A percentile compares a stretch with the other conserved stretches of the same genome.
Conservation (phyloP, 257 asterid genomes). For the Solanum chiquidenum region DNA sequence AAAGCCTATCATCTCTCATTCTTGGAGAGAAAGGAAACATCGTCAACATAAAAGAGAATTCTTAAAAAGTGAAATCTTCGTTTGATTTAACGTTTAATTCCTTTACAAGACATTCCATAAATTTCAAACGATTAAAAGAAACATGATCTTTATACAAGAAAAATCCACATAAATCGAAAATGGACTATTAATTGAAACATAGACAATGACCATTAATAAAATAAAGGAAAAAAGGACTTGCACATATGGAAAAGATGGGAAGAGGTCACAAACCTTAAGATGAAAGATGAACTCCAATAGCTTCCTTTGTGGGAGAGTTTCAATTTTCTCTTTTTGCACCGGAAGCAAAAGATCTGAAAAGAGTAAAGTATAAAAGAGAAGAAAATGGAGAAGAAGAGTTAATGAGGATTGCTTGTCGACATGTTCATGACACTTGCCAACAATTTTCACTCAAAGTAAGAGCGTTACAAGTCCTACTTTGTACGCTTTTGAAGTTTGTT, state of each 20-base stretch:
- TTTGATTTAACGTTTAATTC: not conserved
- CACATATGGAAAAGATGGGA: not conserved
- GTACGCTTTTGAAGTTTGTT: not conserved
- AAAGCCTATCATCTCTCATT: not conserved
- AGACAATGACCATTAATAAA: not conserved
- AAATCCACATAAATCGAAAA: not conserved
- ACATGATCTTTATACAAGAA: not conserved
- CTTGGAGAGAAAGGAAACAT: not conserved
- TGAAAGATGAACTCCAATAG: not conserved
- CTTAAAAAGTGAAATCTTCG: not conserved
- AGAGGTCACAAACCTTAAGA: not conserved
- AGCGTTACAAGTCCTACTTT: not conserved
- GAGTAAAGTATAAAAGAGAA: not conserved
- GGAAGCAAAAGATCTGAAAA: not conserved
- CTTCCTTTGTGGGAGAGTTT: not conserved
- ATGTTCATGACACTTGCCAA: not conserved
- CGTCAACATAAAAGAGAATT: not conserved
- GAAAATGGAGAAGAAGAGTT: not conserved
- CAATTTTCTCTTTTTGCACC: not conserved
- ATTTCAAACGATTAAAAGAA: not conserved
- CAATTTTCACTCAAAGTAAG: not conserved
- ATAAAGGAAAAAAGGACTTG: not conserved
- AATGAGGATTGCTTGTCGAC: not conserved
- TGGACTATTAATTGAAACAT: not conserved
- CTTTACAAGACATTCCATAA: not conserved